A percentile compares a stretch with the other conserved stretches of the same genome.
Evolutionary conservation across 2,329 filamentous ascomycete species (phyloP).

Genomic region (Clarireedia hainanense): DNA sequence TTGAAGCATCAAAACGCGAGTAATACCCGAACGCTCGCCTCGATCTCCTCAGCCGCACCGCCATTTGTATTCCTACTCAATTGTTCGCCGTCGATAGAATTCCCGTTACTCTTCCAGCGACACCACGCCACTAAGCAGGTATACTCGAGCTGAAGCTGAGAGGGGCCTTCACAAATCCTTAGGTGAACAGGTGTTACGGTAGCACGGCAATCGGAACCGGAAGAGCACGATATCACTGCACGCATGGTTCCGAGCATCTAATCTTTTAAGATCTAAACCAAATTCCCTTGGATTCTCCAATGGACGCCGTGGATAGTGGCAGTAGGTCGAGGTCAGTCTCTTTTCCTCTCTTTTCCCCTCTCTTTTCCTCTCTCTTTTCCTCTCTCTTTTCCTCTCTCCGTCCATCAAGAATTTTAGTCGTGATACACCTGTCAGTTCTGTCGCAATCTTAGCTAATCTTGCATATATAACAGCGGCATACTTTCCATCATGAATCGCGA

Average conservation of each 20-base stretch:
- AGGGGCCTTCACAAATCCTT: constrained; percentile 23
- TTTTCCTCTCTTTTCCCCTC: neutral
- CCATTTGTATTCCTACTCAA: neutral
- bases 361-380: neutral
- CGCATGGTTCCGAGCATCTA: constrained; percentile 25
- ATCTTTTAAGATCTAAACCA: constrained; percentile 14
- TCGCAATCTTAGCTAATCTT: neutral
- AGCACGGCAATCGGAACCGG: constrained; percentile 28
- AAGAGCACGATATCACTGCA: constrained; percentile 29
- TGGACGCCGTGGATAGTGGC: constrained; percentile 35
- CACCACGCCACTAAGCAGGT: neutral
- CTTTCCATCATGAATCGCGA: constrained; percentile 26
- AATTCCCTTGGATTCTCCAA: constrained; percentile 21
- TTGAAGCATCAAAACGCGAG: neutral
- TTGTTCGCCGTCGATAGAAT: neutral
- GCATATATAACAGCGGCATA: constrained; percentile 21
- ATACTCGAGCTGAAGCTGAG: constrained; percentile 25
- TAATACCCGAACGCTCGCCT: neutral
- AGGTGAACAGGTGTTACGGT: constrained; percentile 27
- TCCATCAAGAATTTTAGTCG: neutral
- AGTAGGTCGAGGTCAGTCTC: constrained; percentile 37
- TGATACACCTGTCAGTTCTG: neutral
- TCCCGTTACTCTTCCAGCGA: neutral
- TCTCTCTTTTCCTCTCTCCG: neutral
- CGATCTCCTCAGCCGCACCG: constrained; percentile 4